Base-by-base conservation (phyloP, 306 rosid genomes). In the Glycyrrhiza uralensis region DNA sequence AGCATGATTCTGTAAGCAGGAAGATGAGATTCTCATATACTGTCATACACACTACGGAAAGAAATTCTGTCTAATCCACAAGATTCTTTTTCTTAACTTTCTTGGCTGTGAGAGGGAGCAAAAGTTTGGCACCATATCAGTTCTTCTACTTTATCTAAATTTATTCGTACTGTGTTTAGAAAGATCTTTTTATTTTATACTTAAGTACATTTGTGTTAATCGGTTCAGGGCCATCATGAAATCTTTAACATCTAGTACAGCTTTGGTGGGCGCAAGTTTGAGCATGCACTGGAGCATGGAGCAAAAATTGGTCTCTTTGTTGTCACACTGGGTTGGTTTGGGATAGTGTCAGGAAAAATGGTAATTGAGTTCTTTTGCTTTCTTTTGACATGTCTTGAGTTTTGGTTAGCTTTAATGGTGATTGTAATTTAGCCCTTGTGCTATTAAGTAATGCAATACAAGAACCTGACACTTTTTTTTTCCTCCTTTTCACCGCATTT, bases 291-390 rank as follows among this genome's bases (percentile, higher is more conserved):
- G 74, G 91, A 88, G 89, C 96, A 95, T 44, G 99, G 99, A 80
- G 66, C 87, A 13, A 86, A 63, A 84, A 89, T 77, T 67, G 89
- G 97, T 59, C 96, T 91, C 49, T 88, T 78, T 62, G 59, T 87
- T 69, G 99, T 95, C 76, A 83, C 96, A 9, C 82, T 95, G 72
- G 97, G 99, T 79, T 95, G 97, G 99, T 95, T 95, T 80, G 99
- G 57, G 96, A 91, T 62, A 89, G 99, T 41, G 97, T 87, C 36
- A 79, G 83, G 87, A 91, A 85, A 85, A 89, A 87, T 76, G 96
- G 99, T 95, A 69, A 65, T 39, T 71, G 44, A 64, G 57, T 78
- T 69, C 60, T 26, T 74, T 46, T 38, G 38, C 20, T 29, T 49
- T 66, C 17, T 44, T 3, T 39, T 42, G 46, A 56, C 52, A 3